Evolutionary conservation across 441 rosid species (phyloP).

Genomic region (Croton setiger): DNA sequence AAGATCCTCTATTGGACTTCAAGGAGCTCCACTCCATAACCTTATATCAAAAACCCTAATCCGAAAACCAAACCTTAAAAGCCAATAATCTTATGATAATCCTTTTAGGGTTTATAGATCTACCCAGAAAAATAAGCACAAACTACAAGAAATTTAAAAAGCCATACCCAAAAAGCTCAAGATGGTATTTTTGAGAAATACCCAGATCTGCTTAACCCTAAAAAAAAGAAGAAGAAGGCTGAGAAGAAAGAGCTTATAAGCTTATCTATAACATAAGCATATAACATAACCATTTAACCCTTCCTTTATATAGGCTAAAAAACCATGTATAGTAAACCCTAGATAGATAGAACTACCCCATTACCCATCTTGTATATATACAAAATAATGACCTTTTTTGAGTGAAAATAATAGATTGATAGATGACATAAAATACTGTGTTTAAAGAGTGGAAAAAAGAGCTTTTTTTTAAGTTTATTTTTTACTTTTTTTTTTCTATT

Average conservation of each 20-base stretch:
- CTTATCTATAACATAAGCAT: neutral
- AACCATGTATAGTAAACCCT: neutral
- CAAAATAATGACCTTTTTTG: neutral
- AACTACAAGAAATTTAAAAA: neutral
- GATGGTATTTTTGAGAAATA: neutral
- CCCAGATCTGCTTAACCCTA: neutral
- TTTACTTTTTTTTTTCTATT: too few relatives aligned
- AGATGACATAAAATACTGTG: neutral
- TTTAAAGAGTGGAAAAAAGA: neutral
- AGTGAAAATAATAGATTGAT: neutral
- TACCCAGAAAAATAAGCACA: neutral
- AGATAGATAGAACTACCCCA: neutral
- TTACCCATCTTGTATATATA: neutral
- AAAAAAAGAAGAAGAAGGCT: too few relatives aligned
- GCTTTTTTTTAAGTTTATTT: too few relatives aligned
- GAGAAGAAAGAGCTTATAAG: neutral
- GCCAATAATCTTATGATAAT: neutral
- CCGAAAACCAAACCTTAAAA: neutral
- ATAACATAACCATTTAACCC: neutral
- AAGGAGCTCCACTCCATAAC: constrained; percentile 50
- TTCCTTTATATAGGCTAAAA: neutral
- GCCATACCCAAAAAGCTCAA: neutral
- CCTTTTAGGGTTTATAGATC: neutral
- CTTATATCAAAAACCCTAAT: neutral
- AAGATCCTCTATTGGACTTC: constrained; percentile 55